Conservation (phyloP, 495 filamentous ascomycete species). For the Darksidea phi region DNA sequence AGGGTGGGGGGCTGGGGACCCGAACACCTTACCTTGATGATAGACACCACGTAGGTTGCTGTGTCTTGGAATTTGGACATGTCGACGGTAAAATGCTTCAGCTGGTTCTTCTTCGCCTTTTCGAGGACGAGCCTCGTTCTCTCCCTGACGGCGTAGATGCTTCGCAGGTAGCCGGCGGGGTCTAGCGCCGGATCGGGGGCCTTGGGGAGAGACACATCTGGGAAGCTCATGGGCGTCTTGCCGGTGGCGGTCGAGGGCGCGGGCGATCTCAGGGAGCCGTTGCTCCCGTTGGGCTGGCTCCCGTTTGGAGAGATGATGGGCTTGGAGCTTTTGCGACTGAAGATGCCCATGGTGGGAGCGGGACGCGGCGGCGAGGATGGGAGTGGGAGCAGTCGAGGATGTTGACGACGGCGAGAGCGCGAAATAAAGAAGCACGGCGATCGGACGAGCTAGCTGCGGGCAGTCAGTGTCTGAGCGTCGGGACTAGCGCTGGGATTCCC, state of each 20-base stretch:
- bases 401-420: neutral
- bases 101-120: slow-evolving; percentile 73
- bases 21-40: slow-evolving; percentile 76
- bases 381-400: neutral
- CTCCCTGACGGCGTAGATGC: slow-evolving; percentile 84
- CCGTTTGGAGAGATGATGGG: slow-evolving; percentile 48
- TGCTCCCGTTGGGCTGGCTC: slow-evolving; percentile 52
- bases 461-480: neutral
- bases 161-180: slow-evolving; percentile 87
- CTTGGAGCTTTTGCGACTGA: slow-evolving; percentile 62
- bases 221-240: slow-evolving; percentile 51
- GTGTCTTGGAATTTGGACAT: slow-evolving; percentile 83
- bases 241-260: slow-evolving; percentile 38
- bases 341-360: slow-evolving; percentile 57
- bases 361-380: neutral
- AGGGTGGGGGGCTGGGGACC: neutral
- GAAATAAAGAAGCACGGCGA: neutral
- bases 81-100: slow-evolving; percentile 91
- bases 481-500: neutral
- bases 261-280: slow-evolving; percentile 58
- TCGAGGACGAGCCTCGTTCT: slow-evolving; percentile 68
- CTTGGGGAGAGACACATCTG: slow-evolving; percentile 71
- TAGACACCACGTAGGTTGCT: slow-evolving; percentile 87
- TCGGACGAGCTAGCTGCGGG: neutral
- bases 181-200: slow-evolving; percentile 88